phyloP scores from a whole-genome alignment of 768 basidiomycete genomes.

The Pseudohyphozyma bogoriensis region DNA sequence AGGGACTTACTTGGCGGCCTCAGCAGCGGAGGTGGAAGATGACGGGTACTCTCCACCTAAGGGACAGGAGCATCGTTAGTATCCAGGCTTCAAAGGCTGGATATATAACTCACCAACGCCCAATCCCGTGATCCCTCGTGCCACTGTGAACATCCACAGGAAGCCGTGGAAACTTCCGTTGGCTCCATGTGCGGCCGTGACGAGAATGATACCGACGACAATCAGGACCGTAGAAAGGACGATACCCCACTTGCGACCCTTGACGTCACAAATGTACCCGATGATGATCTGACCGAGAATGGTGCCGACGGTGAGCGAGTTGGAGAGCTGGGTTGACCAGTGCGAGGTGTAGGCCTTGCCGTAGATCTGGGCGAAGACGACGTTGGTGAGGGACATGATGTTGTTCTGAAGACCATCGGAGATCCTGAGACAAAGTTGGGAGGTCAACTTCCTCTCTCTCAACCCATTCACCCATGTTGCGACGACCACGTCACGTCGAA shows the following conservation, averaged over 20 bases:
- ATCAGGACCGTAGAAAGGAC: conserved; percentile 59
- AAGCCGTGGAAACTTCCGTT: conserved; percentile 50
- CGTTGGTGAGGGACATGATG: conserved; percentile 40
- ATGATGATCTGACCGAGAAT: conserved; percentile 39
- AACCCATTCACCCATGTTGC: no score
- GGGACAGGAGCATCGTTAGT: no score
- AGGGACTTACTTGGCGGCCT: conserved; percentile 49
- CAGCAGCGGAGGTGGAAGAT: conserved; percentile 57
- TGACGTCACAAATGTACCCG: conserved; percentile 59
- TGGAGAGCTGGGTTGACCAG: conserved; percentile 60
- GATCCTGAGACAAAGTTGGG: background rate
- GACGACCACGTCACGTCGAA: background rate
- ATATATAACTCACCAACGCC: conserved; percentile 37
- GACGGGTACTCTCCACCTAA: conserved; percentile 52
- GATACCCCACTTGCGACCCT: conserved; percentile 67
- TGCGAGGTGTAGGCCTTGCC: conserved; percentile 52
- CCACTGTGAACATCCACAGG: conserved; percentile 65
- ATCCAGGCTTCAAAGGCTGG: background rate
- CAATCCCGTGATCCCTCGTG: conserved; percentile 59
- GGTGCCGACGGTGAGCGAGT: conserved; percentile 59
- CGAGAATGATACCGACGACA: conserved; percentile 57
- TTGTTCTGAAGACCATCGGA: background rate
- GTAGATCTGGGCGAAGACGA: conserved; percentile 56
- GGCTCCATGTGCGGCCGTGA: conserved; percentile 57
- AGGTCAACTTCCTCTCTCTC: no score